phyloP scores from a whole-genome alignment of 140 eudicot species.

The Artemisia princeps region DNA sequence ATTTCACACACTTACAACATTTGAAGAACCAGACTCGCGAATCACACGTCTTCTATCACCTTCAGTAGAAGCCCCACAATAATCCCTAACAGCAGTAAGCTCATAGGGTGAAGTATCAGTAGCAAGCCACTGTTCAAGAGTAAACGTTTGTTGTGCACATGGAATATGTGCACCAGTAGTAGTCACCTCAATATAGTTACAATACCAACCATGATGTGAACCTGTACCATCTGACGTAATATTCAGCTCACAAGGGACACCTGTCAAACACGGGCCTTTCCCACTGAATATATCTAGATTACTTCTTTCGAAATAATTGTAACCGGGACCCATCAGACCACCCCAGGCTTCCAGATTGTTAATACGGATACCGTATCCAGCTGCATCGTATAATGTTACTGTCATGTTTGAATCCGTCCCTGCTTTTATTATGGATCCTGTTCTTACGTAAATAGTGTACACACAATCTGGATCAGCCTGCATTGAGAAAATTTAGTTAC shows the following conservation, averaged over 20 bases:
- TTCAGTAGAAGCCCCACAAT: constrained; percentile 20
- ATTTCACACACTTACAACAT: not conserved
- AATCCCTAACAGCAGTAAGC: constrained; percentile 36
- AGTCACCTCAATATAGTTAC: constrained; percentile 56
- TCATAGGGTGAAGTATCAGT: constrained; percentile 40
- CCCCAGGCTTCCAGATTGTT: constrained; percentile 59
- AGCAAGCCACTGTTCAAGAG: constrained; percentile 64
- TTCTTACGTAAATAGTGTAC: constrained; percentile 40
- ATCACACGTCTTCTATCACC: not conserved
- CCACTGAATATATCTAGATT: constrained; percentile 61
- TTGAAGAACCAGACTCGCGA: constrained; percentile 10
- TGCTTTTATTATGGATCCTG: constrained; percentile 48
- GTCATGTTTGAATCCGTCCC: constrained; percentile 61
- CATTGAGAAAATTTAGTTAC: not conserved
- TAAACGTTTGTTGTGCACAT: constrained; percentile 48
- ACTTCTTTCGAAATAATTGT: constrained; percentile 54
- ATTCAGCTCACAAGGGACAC: constrained; percentile 39
- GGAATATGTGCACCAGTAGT: constrained; percentile 42
- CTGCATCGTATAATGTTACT: constrained; percentile 42
- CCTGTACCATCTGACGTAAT: constrained; percentile 65
- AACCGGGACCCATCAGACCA: constrained; percentile 54
- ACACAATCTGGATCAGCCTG: constrained; percentile 58
- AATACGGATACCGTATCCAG: constrained; percentile 45
- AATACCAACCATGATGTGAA: constrained; percentile 51
- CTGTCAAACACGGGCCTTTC: constrained; percentile 47